Base-by-base conservation (phyloP, 2,329 filamentous ascomycete genomes). In the Didymella glomerata region DNA sequence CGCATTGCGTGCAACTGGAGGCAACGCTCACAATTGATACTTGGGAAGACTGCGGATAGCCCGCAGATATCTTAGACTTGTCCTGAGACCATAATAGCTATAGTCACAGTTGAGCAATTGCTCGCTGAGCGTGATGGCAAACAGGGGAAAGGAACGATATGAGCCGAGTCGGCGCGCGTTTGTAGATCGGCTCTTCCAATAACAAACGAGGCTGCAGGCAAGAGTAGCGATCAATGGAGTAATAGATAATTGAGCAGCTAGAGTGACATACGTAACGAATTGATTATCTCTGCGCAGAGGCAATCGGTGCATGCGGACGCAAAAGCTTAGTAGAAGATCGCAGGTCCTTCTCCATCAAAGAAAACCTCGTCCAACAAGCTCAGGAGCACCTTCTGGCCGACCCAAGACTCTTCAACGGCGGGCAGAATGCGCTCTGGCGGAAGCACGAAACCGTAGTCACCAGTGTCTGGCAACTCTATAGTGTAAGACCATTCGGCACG, bases 381-480 rank as follows among this genome's bases (percentile, higher is more conserved):
- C 2, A 72, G 53, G 32, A 74, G 22, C 14, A 68, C 64, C 49
- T 68, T 57, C 46, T 73, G 71, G 7, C 72, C 82, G 11, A 74
- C 79, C 75, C 76, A 82, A 25, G 79, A 76, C 67, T 84, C 82
- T 63, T 78, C 68, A 10, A 72, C 79, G 25, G 74, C 77, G 7
- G 80, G 78, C 56, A 74, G 59, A 60, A 84, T 84, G 72, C 82
- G 79, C 61, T 73, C 74, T 5, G 80, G 73, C 3, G 82, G 81
- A 60, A 84, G 66, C 20, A 84, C 76, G 58, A 84, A 84, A 1
- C 82, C 82, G 67, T 78, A 77, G 24, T 72, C 66, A 9, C 82
- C 82, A 28, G 76, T 80, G 64, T 83, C 81, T 32, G 81, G 75
- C 61, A 83, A 61, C 67, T 84, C 82, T 24, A 81, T 77, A 0